These are phyloP conservation scores for Mycosphaerella arachidis DNA, from an alignment of 2,329 filamentous ascomycete species.

Conservation along the genomic window DNA sequence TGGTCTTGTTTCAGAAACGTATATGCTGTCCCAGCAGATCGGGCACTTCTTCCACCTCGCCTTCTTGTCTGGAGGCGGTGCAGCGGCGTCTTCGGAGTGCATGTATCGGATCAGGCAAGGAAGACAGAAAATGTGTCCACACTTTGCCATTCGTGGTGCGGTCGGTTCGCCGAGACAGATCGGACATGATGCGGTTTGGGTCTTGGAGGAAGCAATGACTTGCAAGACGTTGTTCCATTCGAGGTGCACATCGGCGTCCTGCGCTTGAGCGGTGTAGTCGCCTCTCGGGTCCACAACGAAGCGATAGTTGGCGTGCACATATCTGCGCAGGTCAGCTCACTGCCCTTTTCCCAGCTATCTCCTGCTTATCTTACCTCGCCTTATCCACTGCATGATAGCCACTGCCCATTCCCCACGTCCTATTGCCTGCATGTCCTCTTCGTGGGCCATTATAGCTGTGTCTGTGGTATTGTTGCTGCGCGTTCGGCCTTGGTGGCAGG, in stretches of 20 bases:
- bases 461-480: conserved; percentile 49
- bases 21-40: conserved; percentile 91
- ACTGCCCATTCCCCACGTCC: conserved; percentile 79
- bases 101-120: conserved; percentile 93
- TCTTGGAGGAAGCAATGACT: conserved; percentile 83
- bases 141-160: conserved; percentile 92
- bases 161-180: conserved; percentile 92
- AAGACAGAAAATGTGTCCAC: conserved; percentile 94
- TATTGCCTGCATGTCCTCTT: conserved; percentile 57
- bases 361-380: conserved; percentile 56
- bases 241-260: conserved; percentile 81
- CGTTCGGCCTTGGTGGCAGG: conserved; percentile 64
- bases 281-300: conserved; percentile 85
- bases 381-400: conserved; percentile 90
- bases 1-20: conserved; percentile 81
- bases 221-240: conserved; percentile 91
- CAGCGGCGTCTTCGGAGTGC: conserved; percentile 75
- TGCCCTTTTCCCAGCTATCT: background rate
- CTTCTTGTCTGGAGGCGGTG: conserved; percentile 59
- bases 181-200: conserved; percentile 82
- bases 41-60: conserved; percentile 90
- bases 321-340: conserved; percentile 46
- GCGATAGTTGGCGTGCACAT: conserved; percentile 93
- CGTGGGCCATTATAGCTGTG: conserved; percentile 37
- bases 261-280: conserved; percentile 73